Conservation (phyloP, 495 filamentous ascomycete species). For the Neurospora tetrasperma region DNA sequence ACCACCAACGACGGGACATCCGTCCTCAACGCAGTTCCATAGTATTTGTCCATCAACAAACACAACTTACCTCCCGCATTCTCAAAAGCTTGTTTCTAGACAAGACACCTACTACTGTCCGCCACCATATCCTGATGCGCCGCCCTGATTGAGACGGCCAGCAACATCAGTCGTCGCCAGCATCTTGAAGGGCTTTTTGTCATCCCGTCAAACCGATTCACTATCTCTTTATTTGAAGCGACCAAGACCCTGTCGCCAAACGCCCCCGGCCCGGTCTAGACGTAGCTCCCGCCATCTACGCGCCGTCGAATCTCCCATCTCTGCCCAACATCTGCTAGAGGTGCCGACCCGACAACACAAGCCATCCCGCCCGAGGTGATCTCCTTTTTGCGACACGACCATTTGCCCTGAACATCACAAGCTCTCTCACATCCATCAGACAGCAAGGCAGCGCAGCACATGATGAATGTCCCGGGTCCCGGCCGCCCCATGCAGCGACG, state of each 20-base stretch:
- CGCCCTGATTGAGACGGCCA: background rate
- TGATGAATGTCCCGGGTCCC: conserved; percentile 31
- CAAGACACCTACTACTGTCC: background rate
- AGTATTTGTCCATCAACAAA: background rate
- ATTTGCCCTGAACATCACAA: background rate
- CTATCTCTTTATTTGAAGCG: background rate
- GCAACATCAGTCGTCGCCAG: background rate
- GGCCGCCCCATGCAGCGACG: conserved; percentile 37
- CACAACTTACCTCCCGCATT: background rate
- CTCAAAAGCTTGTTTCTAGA: background rate
- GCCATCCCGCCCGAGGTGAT: background rate
- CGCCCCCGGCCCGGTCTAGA: background rate
- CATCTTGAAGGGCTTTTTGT: background rate
- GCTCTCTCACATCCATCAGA: background rate
- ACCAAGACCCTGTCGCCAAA: background rate
- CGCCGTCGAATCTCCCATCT: background rate
- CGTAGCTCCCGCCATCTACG: background rate
- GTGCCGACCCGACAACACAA: background rate
- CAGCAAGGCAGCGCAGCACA: background rate
- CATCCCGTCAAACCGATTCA: background rate
- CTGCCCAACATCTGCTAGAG: background rate
- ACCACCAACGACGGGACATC: background rate
- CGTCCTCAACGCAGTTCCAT: background rate
- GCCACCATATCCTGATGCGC: background rate
- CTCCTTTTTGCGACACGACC: background rate